Conservation (phyloP, 345 rosid genomes). For the Alliaria petiolata region DNA sequence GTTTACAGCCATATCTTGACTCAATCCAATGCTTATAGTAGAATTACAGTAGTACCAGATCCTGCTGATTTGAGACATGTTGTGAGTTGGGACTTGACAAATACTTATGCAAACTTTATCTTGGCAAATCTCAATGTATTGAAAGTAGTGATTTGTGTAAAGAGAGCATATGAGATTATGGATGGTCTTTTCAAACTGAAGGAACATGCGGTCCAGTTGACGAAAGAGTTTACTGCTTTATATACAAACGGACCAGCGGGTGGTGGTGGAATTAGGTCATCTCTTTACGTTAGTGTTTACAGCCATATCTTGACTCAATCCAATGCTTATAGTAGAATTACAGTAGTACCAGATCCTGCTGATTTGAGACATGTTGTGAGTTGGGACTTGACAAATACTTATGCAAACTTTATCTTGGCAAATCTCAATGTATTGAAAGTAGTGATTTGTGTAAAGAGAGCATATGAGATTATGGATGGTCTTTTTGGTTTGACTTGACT, state of each 20-base stretch:
- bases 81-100: background rate
- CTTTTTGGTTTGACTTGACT: conserved; percentile 7
- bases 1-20: background rate
- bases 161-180: conserved; percentile 56
- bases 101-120: background rate
- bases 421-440: background rate
- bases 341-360: background rate
- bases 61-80: conserved; percentile 1
- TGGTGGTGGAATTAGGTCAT: conserved; percentile 93
- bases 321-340: background rate
- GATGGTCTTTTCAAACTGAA: conserved; percentile 71
- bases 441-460: background rate
- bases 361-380: background rate
- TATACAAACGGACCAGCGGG: conserved; percentile 98
- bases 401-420: background rate
- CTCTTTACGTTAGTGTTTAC: conserved; percentile 4
- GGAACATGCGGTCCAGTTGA: conserved; percentile 64
- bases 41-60: background rate
- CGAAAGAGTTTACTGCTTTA: conserved; percentile 68
- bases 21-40: background rate
- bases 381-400: background rate
- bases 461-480: background rate
- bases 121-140: background rate
- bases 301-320: background rate
- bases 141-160: background rate